Conservation (phyloP, 1,284 basidiomycete species). For the Volvariella volvacea region DNA sequence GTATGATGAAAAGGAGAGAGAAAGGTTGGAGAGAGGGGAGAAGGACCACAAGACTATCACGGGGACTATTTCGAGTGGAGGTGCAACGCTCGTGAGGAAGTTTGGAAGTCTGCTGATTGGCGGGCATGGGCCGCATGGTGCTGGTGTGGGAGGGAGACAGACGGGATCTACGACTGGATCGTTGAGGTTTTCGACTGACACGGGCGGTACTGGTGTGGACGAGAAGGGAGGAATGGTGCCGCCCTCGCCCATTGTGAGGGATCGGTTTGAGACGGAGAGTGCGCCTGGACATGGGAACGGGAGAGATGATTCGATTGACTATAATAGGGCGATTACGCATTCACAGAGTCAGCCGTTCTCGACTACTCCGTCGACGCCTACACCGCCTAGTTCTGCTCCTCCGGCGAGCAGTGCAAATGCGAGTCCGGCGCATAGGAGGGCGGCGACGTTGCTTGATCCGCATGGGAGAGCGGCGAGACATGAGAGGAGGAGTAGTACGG, state of each 20-base stretch:
- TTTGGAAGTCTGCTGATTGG: slow-evolving; percentile 65
- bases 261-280: slow-evolving; percentile 1
- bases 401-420: too few species aligned
- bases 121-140: slow-evolving; percentile 21
- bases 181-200: slow-evolving; percentile 31
- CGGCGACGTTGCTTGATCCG: slow-evolving; percentile 70
- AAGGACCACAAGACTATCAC: slow-evolving; percentile 21
- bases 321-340: too few species aligned
- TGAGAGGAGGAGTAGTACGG: slow-evolving; percentile 72
- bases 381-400: slow-evolving; percentile 20
- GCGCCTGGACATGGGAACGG: too few species aligned
- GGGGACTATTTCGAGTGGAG: slow-evolving; percentile 37
- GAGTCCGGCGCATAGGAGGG: slow-evolving; percentile 45
- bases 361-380: slow-evolving; percentile 6
- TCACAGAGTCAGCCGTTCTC: slow-evolving; percentile 9
- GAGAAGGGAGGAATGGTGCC: slow-evolving; percentile 17
- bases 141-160: too few species aligned
- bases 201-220: slow-evolving; percentile 20
- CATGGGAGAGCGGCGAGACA: slow-evolving; percentile 52
- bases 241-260: background rate
- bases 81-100: slow-evolving; percentile 65
- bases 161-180: too few species aligned
- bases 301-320: too few species aligned
- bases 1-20: slow-evolving; percentile 24
- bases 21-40: slow-evolving; percentile 15